These are phyloP conservation scores for Ophiostoma quercus DNA, from an alignment of 2,329 filamentous ascomycete genomes.

Conservation along the genomic window DNA sequence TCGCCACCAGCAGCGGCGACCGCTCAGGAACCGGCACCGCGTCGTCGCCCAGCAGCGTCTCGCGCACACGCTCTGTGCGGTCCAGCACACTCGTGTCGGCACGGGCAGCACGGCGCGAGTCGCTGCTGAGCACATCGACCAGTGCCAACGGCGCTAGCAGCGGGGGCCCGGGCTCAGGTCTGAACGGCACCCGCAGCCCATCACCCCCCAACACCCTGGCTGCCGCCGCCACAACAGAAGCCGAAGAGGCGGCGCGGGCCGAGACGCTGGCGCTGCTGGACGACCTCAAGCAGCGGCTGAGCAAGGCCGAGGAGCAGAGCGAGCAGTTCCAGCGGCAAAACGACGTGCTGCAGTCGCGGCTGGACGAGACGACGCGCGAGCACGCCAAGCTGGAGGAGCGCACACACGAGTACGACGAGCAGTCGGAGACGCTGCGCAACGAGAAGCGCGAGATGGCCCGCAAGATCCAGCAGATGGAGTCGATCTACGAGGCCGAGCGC, in stretches of 20 bases:
- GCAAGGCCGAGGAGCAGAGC: slow-evolving; percentile 70
- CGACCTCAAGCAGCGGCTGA: slow-evolving; percentile 75
- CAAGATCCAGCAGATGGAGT: slow-evolving; percentile 85
- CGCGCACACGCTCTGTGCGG: slow-evolving; percentile 61
- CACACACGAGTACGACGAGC: slow-evolving; percentile 79
- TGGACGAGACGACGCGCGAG: slow-evolving; percentile 80
- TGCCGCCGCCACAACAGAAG: slow-evolving; percentile 34
- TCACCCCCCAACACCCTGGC: neutral
- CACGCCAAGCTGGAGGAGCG: slow-evolving; percentile 83
- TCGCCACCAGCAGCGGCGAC: slow-evolving; percentile 39
- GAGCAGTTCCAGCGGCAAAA: slow-evolving; percentile 80
- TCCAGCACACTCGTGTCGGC: slow-evolving; percentile 64
- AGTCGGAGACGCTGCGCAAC: slow-evolving; percentile 72
- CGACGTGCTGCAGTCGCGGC: slow-evolving; percentile 74
- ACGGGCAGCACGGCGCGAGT: slow-evolving; percentile 55
- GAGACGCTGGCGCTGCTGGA: slow-evolving; percentile 75
- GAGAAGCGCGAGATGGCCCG: slow-evolving; percentile 79
- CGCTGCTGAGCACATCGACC: slow-evolving; percentile 34
- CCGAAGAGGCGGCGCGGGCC: slow-evolving; percentile 68
- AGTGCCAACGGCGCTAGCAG: slow-evolving; percentile 10
- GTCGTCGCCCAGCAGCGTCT: slow-evolving; percentile 39
- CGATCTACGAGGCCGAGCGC: slow-evolving; percentile 85
- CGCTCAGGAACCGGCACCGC: slow-evolving; percentile 33
- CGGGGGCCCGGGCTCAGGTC: slow-evolving; percentile 20
- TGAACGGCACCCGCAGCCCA: slow-evolving; percentile 18